Base-by-base conservation (phyloP, 768 basidiomycete species). In the Boletus vermiculosoides region DNA sequence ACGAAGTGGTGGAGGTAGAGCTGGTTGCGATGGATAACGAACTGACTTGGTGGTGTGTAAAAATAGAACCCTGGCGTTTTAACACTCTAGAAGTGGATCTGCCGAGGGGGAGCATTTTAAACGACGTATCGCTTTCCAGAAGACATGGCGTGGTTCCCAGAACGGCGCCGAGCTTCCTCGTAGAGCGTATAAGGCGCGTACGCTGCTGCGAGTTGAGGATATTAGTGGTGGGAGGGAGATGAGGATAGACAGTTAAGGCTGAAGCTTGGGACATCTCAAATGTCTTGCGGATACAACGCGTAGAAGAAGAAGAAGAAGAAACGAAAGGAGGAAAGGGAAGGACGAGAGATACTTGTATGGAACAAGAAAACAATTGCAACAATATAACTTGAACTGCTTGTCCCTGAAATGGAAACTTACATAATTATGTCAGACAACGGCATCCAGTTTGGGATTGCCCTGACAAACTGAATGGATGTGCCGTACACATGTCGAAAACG, bases 141-240 rank as follows among this genome's bases (percentile, higher is more conserved):
- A 76, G 64, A 52, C 48, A 68, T 0, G 74, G 74, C 23, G 76
- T 76, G 11, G 73, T 68, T 57, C 74, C 74, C 52, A 76, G 66
- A 42, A 76, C 55, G 5, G 73, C 63, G 39, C 67, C 71, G 25
- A 76, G 62, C 50, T 76, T 76, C 56, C 72, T 71, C 11, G 74
- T 72, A 3, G 74, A 73, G 34, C 74, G 74, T 15, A 76, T 59
- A 20, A 76, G 76, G 45, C 71, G 73, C 2, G 63, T 54, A 28
- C 75, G 74, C 40, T 74, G 67, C 34, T 67, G 60, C 0, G 70
- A 54, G 23, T 69, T 56, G 31, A 76, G 71, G 31, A 31, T 53
- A 40, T 76, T 76, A 30, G 64, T 65, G n/a, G 74, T 76, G 4
- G 74, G 72, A 4, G 74, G 74, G 15, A 66, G 75, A 28, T 54